Conservation (phyloP, 768 basidiomycete species). For the Rhizopogon vulgaris region DNA sequence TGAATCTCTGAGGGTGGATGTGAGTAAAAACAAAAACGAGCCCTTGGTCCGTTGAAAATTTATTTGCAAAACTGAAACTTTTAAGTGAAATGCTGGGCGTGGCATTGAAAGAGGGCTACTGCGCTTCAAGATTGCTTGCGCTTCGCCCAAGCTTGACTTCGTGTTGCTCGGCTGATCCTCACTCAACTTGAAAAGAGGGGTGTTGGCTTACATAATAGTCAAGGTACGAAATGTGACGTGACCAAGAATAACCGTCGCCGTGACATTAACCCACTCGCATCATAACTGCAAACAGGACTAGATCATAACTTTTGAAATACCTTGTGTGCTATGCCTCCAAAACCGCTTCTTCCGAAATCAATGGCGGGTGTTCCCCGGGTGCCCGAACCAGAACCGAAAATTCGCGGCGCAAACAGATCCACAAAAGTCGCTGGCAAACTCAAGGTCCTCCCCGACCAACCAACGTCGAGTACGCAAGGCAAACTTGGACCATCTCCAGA, state of each 20-base stretch:
- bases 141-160: too few species aligned
- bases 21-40: too few species aligned
- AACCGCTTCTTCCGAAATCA: constrained; percentile 27
- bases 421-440: constrained; percentile 82
- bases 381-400: constrained; percentile 39
- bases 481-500: constrained; percentile 14
- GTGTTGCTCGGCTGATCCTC: too few species aligned
- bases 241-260: too few species aligned
- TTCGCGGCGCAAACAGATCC: constrained; percentile 69
- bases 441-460: constrained; percentile 84
- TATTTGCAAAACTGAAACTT: not conserved
- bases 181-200: too few species aligned
- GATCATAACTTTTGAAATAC: not conserved
- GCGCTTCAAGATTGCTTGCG: too few species aligned
- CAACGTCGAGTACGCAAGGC: constrained; percentile 34
- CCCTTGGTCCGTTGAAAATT: too few species aligned
- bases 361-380: constrained; percentile 12
- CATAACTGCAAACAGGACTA: not conserved
- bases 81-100: not conserved
- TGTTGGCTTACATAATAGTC: too few species aligned
- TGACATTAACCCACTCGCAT: too few species aligned
- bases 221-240: not conserved
- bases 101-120: too few species aligned
- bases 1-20: too few species aligned
- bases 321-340: constrained; percentile 19